These are phyloP conservation scores for Aspergillus udagawae DNA, from an alignment of 2,329 filamentous ascomycete genomes.

Conservation along the genomic window DNA sequence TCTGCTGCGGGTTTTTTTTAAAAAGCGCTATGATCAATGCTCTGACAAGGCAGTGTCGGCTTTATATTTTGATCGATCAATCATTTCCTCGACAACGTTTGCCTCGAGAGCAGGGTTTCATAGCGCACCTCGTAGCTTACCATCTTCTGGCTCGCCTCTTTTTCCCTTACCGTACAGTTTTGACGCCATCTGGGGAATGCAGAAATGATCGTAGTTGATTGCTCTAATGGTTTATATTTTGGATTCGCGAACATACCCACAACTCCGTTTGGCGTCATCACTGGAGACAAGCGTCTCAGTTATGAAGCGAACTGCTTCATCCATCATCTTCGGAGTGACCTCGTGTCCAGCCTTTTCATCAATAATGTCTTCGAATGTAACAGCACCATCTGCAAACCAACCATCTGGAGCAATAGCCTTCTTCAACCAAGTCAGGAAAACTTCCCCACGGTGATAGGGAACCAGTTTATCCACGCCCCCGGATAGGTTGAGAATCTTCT, in stretches of 20 bases:
- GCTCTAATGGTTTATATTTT: constrained; percentile 25
- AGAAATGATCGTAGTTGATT: not conserved
- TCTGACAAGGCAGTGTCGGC: not conserved
- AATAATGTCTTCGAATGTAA: constrained; percentile 55
- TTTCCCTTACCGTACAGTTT: not conserved
- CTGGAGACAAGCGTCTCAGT: constrained; percentile 35
- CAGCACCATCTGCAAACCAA: constrained; percentile 49
- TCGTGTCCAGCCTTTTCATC: constrained; percentile 57
- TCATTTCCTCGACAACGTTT: not conserved
- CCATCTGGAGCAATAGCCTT: constrained; percentile 35
- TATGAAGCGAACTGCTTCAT: constrained; percentile 54
- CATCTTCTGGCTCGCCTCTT: not conserved
- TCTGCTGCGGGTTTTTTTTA: not conserved
- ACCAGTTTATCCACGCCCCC: constrained; percentile 59
- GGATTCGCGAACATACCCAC: constrained; percentile 32
- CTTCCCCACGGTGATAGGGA: constrained; percentile 53
- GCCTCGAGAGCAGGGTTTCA: not conserved
- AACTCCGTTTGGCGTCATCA: constrained; percentile 15
- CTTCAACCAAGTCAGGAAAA: constrained; percentile 56
- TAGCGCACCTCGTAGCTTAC: not conserved
- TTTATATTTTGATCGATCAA: not conserved
- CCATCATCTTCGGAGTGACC: constrained; percentile 54
- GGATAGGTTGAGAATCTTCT: constrained; percentile 51
- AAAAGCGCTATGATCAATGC: not conserved
- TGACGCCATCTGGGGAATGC: not conserved